Percentiles rank a stretch among this genome's conserved stretches.
These are phyloP conservation scores for Alternaria consortialis DNA, from an alignment of 2,329 filamentous ascomycete genomes.

Conservation along the genomic window DNA sequence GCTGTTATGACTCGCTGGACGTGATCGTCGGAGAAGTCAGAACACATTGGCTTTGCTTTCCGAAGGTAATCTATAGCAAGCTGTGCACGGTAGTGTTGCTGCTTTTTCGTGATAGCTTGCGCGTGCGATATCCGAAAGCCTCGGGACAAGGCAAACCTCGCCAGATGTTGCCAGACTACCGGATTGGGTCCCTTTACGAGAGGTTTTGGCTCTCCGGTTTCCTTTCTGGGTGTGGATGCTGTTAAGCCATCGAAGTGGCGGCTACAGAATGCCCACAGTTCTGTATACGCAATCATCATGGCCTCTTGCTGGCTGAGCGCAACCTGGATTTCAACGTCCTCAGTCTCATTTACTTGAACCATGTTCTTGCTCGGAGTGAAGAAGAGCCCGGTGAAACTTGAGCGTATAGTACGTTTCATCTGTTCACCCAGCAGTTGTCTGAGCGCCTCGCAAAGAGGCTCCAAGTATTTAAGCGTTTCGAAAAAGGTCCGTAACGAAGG, in stretches of 20 bases:
- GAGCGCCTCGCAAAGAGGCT: slow-evolving; percentile 21
- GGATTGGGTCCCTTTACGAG: slow-evolving; percentile 19
- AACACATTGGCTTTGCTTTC: slow-evolving; percentile 19
- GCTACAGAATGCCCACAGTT: slow-evolving; percentile 23
- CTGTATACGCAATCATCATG: slow-evolving; percentile 16
- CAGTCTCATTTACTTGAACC: slow-evolving; percentile 15
- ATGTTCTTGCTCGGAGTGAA: slow-evolving; percentile 15
- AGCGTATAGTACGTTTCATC: slow-evolving; percentile 19
- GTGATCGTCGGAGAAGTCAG: slow-evolving; percentile 10
- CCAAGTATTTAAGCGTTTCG: slow-evolving; percentile 26
- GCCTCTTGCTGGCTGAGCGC: slow-evolving; percentile 2
- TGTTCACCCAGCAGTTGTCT: slow-evolving; percentile 19
- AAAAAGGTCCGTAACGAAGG: slow-evolving; percentile 25
- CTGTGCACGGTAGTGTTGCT: slow-evolving; percentile 10
- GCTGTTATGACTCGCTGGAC: slow-evolving; percentile 15
- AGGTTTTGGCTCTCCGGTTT: slow-evolving; percentile 16
- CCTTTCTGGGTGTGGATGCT: slow-evolving; percentile 18
- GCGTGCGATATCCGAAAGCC: slow-evolving; percentile 15
- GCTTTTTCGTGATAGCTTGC: slow-evolving; percentile 10
- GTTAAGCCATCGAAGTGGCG: slow-evolving; percentile 21
- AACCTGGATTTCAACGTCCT: slow-evolving; percentile 13
- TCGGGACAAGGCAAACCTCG: slow-evolving; percentile 8
- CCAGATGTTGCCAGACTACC: slow-evolving; percentile 19
- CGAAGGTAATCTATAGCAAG: slow-evolving; percentile 21
- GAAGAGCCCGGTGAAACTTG: slow-evolving; percentile 16